These are phyloP conservation scores for Isoetes taiwanensis DNA, from an alignment of 75 land plant species.

Conservation along the genomic window DNA sequence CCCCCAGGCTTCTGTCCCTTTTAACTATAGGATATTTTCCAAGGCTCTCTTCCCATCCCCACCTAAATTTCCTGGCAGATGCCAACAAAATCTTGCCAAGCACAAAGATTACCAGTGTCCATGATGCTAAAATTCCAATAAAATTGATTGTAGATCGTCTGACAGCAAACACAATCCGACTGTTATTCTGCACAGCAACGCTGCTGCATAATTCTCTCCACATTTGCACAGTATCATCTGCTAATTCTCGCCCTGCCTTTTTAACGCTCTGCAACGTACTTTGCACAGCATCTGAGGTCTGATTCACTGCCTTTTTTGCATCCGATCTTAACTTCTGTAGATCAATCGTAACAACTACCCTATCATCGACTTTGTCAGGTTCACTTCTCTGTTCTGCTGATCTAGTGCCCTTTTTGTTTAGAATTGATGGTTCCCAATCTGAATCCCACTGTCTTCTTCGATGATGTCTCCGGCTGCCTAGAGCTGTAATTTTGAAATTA, in stretches of 20 bases:
- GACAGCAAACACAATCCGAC: conserved; percentile 34
- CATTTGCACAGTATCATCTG: conserved; percentile 8
- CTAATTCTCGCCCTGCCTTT: conserved; percentile 7
- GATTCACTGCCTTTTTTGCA: not conserved
- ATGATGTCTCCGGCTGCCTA: not conserved
- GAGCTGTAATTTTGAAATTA: too few species aligned
- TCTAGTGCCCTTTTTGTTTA: not conserved
- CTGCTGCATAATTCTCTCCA: conserved; percentile 19
- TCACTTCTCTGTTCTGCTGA: not conserved
- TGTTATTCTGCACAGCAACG: conserved; percentile 18
- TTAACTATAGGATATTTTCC: conserved; percentile 10
- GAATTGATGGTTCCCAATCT: not conserved
- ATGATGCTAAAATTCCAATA: conserved; percentile 20
- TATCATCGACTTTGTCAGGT: not conserved
- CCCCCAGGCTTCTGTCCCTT: conserved; percentile 85
- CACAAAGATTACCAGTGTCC: conserved; percentile 19
- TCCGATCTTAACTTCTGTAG: not conserved
- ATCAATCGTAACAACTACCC: not conserved
- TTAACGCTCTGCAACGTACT: not conserved
- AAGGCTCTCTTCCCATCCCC: conserved; percentile 17
- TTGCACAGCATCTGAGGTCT: not conserved
- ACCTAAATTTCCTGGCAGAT: conserved; percentile 13
- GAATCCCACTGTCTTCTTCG: not conserved
- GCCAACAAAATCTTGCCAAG: conserved; percentile 9
- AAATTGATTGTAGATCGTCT: conserved; percentile 48